Base-by-base conservation (phyloP, 163 green algal genomes). In the Scenedesmus sp. region DNA sequence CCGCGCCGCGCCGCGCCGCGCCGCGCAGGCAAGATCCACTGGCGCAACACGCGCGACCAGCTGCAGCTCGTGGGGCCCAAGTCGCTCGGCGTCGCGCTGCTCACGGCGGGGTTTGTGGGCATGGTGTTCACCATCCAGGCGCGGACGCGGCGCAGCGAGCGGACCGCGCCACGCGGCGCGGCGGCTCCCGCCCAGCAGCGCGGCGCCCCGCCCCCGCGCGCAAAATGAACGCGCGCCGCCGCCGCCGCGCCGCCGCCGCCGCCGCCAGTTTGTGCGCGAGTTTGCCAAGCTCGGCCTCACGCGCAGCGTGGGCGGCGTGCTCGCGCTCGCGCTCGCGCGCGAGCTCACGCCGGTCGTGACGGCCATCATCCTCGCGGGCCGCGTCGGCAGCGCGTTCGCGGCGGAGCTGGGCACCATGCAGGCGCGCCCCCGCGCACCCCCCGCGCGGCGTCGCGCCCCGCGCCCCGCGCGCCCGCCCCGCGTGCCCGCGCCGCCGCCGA, bases 41-140 rank as follows among this genome's bases (percentile, higher is more conserved):
- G 86, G 87, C 85, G 89, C 22, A 99, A 99, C 83, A 98, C 95
- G 1, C 48, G 92, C 14, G 89, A 98, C 80, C 96, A 99, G 90
- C 88, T 99, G 33, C 89, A 93, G 79, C 84, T 96, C 10, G 94
- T 99, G 28, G 96, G 96, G 1, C 96, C 96, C 6, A 81, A 85
- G 48, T 98, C 95, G 2, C 87, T 99, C 29, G 95, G 95, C 2
- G 96, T 99, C 1, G 89, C 91, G n/a, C 83, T 99, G 74, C 89
- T 99, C 2, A 99, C 96, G 7, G 88, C 94, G 1, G 91, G 88
- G 20, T 99, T 99, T 85, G 93, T 99, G n/a, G 96, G 96, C 80
- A 99, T 99, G 96, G 96, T 99, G 1, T 99, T 99, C 88, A 99
- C 96, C 22, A 99, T 99, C 75, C 96, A 99, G 88, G 91, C 90